Conservation (phyloP, 1,284 basidiomycete species). For the Apiotrichum brassicae region DNA sequence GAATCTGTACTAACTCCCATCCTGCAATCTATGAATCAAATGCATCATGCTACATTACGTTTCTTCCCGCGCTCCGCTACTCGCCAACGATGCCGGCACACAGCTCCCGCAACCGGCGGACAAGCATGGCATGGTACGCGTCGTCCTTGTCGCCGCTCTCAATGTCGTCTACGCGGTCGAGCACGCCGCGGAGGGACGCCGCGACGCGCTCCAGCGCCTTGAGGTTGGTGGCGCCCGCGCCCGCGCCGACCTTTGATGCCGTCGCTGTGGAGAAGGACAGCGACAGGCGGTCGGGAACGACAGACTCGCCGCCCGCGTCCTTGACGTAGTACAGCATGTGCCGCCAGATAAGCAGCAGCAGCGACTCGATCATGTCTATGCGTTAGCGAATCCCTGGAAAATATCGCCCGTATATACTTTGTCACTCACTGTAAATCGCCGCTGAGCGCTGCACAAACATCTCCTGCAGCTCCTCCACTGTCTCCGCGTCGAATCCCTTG, state of each 20-base stretch:
- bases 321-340: conserved; percentile 59
- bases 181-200: conserved; percentile 32
- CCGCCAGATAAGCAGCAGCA: conserved; percentile 76
- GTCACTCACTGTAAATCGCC: conserved; percentile 10
- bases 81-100: conserved; percentile 16
- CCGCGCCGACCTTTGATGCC: conserved; percentile 19
- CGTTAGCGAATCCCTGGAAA: too few relatives aligned
- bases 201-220: conserved; percentile 35
- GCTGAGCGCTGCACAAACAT: conserved; percentile 4
- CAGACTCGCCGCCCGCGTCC: conserved; percentile 26
- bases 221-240: conserved; percentile 18
- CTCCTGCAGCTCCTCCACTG: conserved; percentile 13
- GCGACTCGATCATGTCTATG: conserved; percentile 63
- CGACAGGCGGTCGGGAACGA: conserved; percentile 34
- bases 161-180: conserved; percentile 42
- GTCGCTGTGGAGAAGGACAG: conserved; percentile 22
- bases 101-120: conserved; percentile 40
- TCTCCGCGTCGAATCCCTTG: conserved; percentile 6
- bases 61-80: not conserved
- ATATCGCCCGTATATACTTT: conserved; percentile 44
- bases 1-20: too few relatives aligned
- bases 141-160: conserved; percentile 21
- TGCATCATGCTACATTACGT: conserved; percentile 2
- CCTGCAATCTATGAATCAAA: too few relatives aligned
- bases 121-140: conserved; percentile 41